Percentiles rank a stretch among this genome's conserved stretches.
phyloP scores from a whole-genome alignment of 441 rosid genomes.

The Aleurites moluccanus region DNA sequence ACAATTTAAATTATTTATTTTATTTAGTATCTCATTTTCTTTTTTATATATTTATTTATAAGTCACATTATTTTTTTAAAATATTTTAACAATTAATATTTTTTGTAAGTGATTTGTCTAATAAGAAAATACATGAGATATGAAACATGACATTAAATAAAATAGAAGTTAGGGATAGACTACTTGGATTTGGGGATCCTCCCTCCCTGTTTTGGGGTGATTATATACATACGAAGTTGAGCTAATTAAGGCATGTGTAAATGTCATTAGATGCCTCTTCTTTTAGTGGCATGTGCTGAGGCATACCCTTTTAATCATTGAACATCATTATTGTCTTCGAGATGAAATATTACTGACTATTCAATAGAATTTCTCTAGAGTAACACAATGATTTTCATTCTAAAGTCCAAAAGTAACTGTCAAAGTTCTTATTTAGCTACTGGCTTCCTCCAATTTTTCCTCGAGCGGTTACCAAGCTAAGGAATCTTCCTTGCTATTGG shows the following conservation, averaged over 20 bases:
- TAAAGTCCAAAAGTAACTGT: constrained; percentile 24
- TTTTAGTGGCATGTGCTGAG: constrained; percentile 35
- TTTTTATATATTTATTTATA: no score
- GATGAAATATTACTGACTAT: constrained; percentile 23
- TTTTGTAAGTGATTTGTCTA: no score
- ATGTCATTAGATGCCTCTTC: constrained; percentile 2
- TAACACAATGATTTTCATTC: background rate
- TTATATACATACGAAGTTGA: background rate
- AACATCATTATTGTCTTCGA: constrained; percentile 32
- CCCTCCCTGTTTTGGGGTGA: no score
- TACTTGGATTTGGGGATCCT: no score
- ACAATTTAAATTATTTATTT: no score
- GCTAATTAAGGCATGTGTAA: constrained; percentile 12
- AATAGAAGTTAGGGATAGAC: no score
- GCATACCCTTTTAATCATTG: constrained; percentile 33
- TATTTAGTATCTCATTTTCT: no score
- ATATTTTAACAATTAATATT: no score
- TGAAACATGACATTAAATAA: no score
- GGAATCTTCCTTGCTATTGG: background rate
- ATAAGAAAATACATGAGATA: no score
- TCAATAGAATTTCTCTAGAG: constrained; percentile 23
- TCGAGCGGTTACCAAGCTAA: constrained; percentile 29
- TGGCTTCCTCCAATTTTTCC: background rate
- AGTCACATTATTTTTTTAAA: no score
- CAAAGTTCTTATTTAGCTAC: background rate